These are phyloP conservation scores for Lithospermum erythrorhizon DNA, from an alignment of 257 asterid genomes.

Conservation along the genomic window DNA sequence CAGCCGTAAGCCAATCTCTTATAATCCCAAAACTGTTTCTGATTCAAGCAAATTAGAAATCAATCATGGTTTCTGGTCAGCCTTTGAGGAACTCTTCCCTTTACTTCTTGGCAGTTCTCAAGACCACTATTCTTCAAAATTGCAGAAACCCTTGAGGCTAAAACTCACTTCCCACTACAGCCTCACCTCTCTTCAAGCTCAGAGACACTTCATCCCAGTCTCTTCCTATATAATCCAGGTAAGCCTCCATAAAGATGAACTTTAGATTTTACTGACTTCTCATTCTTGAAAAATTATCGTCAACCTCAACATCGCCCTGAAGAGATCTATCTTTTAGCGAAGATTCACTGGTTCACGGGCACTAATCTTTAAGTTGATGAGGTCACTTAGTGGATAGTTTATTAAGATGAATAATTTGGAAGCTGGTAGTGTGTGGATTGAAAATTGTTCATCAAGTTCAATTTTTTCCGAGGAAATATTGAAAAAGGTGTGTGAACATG, in stretches of 20 bases:
- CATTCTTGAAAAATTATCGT: slow-evolving; percentile 56
- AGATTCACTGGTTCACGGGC: slow-evolving; percentile 26
- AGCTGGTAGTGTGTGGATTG: slow-evolving; percentile 57
- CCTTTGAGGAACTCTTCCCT: slow-evolving; percentile 8
- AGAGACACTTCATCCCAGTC: slow-evolving; percentile 59
- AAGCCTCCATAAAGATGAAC: slow-evolving; percentile 91
- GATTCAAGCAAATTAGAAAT: slow-evolving; percentile 21
- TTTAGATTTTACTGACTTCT: slow-evolving; percentile 79
- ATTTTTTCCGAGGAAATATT: slow-evolving; percentile 30
- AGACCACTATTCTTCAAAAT: slow-evolving; percentile 71
- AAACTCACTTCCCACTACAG: slow-evolving; percentile 35
- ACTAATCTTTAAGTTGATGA: slow-evolving; percentile 55
- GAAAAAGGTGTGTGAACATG: slow-evolving; percentile 50
- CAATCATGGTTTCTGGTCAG: slow-evolving; percentile 20
- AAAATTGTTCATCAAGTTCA: slow-evolving; percentile 30
- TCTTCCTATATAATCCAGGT: slow-evolving; percentile 77
- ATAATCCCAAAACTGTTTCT: slow-evolving; percentile 12
- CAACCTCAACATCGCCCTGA: slow-evolving; percentile 38
- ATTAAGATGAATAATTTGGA: slow-evolving; percentile 43
- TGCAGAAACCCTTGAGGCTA: slow-evolving; percentile 90
- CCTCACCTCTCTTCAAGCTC: slow-evolving; percentile 56
- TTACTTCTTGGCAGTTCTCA: slow-evolving; percentile 39
- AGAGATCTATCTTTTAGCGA: slow-evolving; percentile 15
- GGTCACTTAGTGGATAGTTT: slow-evolving; percentile 43
- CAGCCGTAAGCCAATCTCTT: slow-evolving; percentile 28